Evolutionary conservation across 176 grass and related monocot species (phyloP).

Genomic region (Phyllostachys edulis): DNA sequence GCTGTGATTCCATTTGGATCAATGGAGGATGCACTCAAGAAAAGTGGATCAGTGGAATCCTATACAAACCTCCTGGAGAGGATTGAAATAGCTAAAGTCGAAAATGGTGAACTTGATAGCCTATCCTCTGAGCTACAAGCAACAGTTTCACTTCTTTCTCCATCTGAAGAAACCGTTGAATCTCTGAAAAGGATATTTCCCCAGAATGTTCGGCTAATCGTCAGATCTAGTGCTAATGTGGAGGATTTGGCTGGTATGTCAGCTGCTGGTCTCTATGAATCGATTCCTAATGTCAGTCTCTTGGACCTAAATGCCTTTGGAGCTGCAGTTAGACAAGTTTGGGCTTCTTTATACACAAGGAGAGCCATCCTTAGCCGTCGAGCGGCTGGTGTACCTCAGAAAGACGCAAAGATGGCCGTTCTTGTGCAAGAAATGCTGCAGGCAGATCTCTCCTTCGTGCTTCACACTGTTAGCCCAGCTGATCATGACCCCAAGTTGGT

Average conservation of each 20-base stretch:
- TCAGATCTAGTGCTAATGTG: conserved; percentile 93
- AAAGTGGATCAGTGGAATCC: conserved; percentile 60
- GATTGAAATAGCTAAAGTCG: conserved; percentile 65
- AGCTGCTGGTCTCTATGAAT: conserved; percentile 91
- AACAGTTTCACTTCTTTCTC: conserved; percentile 57
- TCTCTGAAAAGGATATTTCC: conserved; percentile 54
- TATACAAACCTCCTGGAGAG: conserved; percentile 61
- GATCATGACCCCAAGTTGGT: conserved; percentile 70
- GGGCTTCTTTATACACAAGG: conserved; percentile 94
- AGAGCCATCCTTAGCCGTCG: conserved; percentile 85
- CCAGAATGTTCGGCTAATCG: conserved; percentile 60
- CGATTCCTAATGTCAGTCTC: conserved; percentile 84
- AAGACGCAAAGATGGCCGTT: conserved; percentile 79
- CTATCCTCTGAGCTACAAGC: conserved; percentile 67
- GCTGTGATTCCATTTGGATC: conserved; percentile 95
- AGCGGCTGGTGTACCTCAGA: conserved; percentile 70
- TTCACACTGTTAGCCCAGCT: conserved; percentile 74
- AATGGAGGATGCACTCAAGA: conserved; percentile 83
- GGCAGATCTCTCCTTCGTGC: conserved; percentile 85
- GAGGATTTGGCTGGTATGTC: conserved; percentile 98
- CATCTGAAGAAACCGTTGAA: conserved; percentile 52
- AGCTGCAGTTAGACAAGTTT: conserved; percentile 62
- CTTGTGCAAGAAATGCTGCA: conserved; percentile 90
- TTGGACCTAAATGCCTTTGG: conserved; percentile 51
- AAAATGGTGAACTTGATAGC: conserved; percentile 76